phyloP scores from a whole-genome alignment of 352 stramenopile genomes.

The Phytophthora tentaculata region DNA sequence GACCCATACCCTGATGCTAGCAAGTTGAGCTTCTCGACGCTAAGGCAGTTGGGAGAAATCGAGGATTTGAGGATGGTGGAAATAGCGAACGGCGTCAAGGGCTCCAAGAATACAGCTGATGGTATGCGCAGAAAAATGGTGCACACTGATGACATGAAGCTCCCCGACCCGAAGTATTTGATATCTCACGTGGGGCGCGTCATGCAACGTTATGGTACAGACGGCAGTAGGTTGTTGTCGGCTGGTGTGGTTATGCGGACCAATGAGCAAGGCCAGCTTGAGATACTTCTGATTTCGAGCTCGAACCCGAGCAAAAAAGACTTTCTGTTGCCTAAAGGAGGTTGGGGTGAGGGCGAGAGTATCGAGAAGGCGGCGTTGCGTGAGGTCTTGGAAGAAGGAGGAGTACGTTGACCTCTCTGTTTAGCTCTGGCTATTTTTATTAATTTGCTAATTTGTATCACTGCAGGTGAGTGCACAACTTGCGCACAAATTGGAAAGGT shows the following conservation, averaged over 20 bases:
- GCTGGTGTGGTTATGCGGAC: neutral
- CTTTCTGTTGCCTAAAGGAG: neutral
- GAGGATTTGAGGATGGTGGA: neutral
- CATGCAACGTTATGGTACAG: neutral
- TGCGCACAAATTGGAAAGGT: neutral
- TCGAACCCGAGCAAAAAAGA: neutral
- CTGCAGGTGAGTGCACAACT: constrained; percentile 3
- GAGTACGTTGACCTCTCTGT: constrained; percentile 12
- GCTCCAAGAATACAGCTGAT: constrained; percentile 2
- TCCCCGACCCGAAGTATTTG: neutral
- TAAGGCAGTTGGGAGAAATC: neutral
- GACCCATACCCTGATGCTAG: neutral
- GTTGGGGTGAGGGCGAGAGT: neutral
- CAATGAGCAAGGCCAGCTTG: neutral
- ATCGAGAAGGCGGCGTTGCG: neutral
- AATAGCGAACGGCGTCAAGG: neutral
- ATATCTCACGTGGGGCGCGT: constrained; percentile 2
- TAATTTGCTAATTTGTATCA: constrained; percentile 4
- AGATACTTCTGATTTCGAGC: neutral
- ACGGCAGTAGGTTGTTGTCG: constrained; percentile 4
- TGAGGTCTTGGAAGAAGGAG: neutral
- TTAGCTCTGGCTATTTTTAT: neutral
- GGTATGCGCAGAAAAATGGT: constrained; percentile 7
- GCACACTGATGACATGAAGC: neutral
- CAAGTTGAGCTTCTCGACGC: neutral